Base-by-base conservation (phyloP, 768 basidiomycete species). In the Chalciporus piperatus region DNA sequence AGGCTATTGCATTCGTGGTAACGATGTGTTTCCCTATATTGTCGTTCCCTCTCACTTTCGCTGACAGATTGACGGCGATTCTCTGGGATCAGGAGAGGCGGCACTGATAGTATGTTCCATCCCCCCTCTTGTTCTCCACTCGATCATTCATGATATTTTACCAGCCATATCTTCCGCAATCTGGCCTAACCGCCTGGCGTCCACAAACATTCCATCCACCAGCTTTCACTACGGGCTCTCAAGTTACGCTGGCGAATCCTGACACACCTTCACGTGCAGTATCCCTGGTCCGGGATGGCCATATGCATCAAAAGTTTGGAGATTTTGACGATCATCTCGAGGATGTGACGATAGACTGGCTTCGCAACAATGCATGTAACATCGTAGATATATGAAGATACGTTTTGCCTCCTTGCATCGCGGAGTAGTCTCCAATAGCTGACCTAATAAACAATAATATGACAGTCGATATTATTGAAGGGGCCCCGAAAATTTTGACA, bases 261-360 rank as follows among this genome's bases (percentile, higher is more conserved):
- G 72, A 73, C 30, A 59, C 77, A 4, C 82, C 84, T 0, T 55
- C 62, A 5, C 74, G 72, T 11, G 81, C 84, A 1, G 63, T 80
- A 13, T 58, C 66, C 4, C 70, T 82, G 1, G 81, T 86, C 14
- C 74, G 71, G 35, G 76, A 82, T 40, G 62, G 71, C 38, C 72
- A 70, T n/a, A 65, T 75, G 47, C 83, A 86, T 50, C 69, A 75
- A 51, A 72, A 76, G 42, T 83, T 92, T 51, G 85, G 83, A 4
- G 89, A 92, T 65, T 91, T 91, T 55, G 89, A 92, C 51, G 89
- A 91, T 58, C 86, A 91, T 69, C 66, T 91, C 41, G 89, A 89
- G 68, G 83, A 89, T 65, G 83, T 84, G 43, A 78, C 65, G 38
- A 67, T 73, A 50, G 77, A 79, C 51, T 80, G 78, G 77, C 55